These are phyloP conservation scores for Hypoxylon crocopeplum DNA, from an alignment of 495 filamentous ascomycete species.

Conservation along the genomic window DNA sequence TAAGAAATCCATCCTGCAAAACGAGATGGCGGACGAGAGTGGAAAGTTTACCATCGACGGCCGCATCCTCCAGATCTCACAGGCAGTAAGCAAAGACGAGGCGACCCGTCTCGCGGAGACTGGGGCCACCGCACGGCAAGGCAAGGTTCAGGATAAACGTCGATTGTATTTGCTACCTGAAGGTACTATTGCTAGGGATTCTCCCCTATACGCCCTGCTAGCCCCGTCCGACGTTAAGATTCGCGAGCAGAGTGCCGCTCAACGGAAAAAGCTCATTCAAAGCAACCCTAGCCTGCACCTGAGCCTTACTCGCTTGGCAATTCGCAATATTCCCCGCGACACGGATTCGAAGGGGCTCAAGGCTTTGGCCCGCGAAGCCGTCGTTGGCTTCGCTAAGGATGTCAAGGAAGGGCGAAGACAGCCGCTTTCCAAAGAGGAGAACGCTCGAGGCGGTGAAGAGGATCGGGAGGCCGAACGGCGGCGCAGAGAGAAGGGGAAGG, in stretches of 20 bases:
- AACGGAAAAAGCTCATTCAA: slow-evolving; percentile 88
- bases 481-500: slow-evolving; percentile 83
- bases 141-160: slow-evolving; percentile 87
- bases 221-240: slow-evolving; percentile 82
- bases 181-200: slow-evolving; percentile 75
- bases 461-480: slow-evolving; percentile 78
- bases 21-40: slow-evolving; percentile 75
- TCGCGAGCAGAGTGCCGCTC: slow-evolving; percentile 84
- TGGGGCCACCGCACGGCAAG: slow-evolving; percentile 66
- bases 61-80: slow-evolving; percentile 81
- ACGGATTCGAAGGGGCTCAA: slow-evolving; percentile 90
- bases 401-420: slow-evolving; percentile 75
- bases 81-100: slow-evolving; percentile 81
- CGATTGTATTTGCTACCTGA: slow-evolving; percentile 88
- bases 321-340: slow-evolving; percentile 89
- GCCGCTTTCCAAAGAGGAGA: slow-evolving; percentile 86
- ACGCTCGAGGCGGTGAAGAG: slow-evolving; percentile 75
- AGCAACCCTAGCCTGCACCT: slow-evolving; percentile 89
- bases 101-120: slow-evolving; percentile 76
- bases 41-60: slow-evolving; percentile 90
- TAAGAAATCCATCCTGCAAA: slow-evolving; percentile 82
- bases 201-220: slow-evolving; percentile 75
- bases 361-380: slow-evolving; percentile 83
- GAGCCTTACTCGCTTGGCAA: slow-evolving; percentile 87
- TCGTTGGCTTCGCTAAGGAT: slow-evolving; percentile 92